These are phyloP conservation scores for Pelargonium nanum DNA, from an alignment of 345 rosid species.

Conservation along the genomic window DNA sequence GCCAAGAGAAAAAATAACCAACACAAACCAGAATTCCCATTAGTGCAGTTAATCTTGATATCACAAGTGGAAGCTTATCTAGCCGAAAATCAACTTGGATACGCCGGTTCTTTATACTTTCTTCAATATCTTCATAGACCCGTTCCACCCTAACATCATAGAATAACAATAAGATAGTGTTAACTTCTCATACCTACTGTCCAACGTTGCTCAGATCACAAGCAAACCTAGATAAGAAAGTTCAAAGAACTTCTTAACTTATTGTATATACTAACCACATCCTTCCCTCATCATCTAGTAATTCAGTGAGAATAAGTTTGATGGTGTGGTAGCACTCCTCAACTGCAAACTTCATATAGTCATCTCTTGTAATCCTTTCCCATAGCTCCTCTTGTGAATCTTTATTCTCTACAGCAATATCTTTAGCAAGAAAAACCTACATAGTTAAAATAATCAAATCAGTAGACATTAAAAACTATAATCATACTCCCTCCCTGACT, in stretches of 20 bases:
- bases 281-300: conserved; percentile 82
- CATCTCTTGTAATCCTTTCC: conserved; percentile 81
- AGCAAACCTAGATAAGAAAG: not conserved
- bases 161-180: not conserved
- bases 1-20: not conserved
- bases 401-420: conserved; percentile 63
- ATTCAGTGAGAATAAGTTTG: conserved; percentile 51
- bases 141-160: conserved; percentile 67
- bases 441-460: not conserved
- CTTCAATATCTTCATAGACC: conserved; percentile 53
- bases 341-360: conserved; percentile 92
- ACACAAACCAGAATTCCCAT: conserved; percentile 77
- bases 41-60: conserved; percentile 67
- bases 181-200: not conserved
- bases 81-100: conserved; percentile 56
- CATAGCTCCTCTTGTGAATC: conserved; percentile 74
- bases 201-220: not conserved
- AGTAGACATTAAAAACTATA: not conserved
- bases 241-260: not conserved
- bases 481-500: too few relatives aligned
- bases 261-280: conserved; percentile 45
- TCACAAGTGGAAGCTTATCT: conserved; percentile 64
- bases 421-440: conserved; percentile 85
- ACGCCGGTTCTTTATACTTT: conserved; percentile 34
- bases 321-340: conserved; percentile 69